phyloP scores from a whole-genome alignment of 805 yeast species.

The Kurtzmaniella fragi region DNA sequence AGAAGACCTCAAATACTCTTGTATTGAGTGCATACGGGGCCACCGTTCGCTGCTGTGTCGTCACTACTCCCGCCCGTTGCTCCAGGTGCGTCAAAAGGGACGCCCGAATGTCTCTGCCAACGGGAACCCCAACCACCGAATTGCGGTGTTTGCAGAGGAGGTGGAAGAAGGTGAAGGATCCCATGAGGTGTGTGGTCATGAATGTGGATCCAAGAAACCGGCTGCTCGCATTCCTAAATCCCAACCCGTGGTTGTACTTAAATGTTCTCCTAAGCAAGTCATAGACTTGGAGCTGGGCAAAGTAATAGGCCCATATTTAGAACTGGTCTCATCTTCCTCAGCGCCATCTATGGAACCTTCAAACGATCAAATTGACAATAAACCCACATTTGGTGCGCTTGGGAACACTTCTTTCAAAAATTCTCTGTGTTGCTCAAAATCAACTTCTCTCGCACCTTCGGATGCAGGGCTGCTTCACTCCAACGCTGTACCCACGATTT shows the following conservation, averaged over 20 bases:
- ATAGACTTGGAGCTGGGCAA: conserved; percentile 32
- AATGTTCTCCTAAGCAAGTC: conserved; percentile 35
- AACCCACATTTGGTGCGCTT: no score
- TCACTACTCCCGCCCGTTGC: conserved; percentile 73
- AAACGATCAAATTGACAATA: background rate
- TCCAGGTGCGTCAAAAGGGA: conserved; percentile 87
- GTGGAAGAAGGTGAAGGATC: conserved; percentile 7
- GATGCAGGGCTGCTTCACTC: background rate
- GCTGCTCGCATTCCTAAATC: background rate
- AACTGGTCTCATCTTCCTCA: background rate
- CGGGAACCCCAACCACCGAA: conserved; percentile 46
- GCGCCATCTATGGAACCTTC: background rate
- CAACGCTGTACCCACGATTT: background rate
- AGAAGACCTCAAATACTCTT: conserved; percentile 76
- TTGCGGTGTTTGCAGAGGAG: conserved; percentile 54
- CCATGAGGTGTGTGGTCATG: no score
- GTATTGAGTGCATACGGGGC: conserved; percentile 86
- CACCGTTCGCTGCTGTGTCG: conserved; percentile 86
- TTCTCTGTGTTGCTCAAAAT: no score
- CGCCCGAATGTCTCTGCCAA: conserved; percentile 63
- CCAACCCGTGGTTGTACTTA: conserved; percentile 26
- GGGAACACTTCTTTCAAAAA: no score
- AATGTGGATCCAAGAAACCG: background rate
- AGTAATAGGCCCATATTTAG: conserved; percentile 36
- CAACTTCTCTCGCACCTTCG: background rate